Percentiles rank a stretch among this genome's conserved stretches.
These are phyloP conservation scores for Tolypocladium sp. DNA, from an alignment of 2,329 filamentous ascomycete genomes.

Conservation along the genomic window DNA sequence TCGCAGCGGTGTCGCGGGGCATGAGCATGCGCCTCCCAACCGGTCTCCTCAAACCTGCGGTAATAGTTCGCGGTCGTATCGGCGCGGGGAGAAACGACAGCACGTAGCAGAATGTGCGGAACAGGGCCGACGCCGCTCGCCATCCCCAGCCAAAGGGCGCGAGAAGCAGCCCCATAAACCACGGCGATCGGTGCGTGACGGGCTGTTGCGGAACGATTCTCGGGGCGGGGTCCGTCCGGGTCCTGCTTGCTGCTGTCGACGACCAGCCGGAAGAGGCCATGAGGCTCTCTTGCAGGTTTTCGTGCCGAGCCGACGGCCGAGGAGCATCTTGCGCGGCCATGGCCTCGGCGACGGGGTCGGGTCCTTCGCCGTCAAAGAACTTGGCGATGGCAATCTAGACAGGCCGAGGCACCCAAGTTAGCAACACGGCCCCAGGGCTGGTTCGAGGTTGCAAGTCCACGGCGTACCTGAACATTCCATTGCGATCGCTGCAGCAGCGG, in stretches of 20 bases:
- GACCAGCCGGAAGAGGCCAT: constrained; percentile 18
- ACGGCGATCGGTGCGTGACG: constrained; percentile 59
- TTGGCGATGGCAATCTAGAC: constrained; percentile 84
- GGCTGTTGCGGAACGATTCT: constrained; percentile 74
- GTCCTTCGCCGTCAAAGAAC: constrained; percentile 93
- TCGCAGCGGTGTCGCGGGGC: constrained; percentile 77
- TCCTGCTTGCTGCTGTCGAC: constrained; percentile 13
- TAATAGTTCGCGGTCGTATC: constrained; percentile 44
- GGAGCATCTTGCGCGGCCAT: constrained; percentile 55
- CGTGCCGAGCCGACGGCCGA: constrained; percentile 54
- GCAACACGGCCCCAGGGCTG: not conserved
- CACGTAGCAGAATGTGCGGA: constrained; percentile 67
- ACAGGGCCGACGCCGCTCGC: constrained; percentile 56
- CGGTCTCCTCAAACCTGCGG: constrained; percentile 47
- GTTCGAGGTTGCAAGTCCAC: no score
- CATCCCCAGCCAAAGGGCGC: constrained; percentile 75
- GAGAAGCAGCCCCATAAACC: constrained; percentile 69
- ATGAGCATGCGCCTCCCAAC: constrained; percentile 66
- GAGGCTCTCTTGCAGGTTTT: constrained; percentile 62
- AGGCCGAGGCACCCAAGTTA: not conserved
- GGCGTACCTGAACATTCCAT: constrained; percentile 82
- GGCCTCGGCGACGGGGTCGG: constrained; percentile 73
- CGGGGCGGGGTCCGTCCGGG: constrained; percentile 58
- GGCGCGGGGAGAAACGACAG: constrained; percentile 71
- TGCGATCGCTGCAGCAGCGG: constrained; percentile 75